These are phyloP conservation scores for Trypanosoma melophagium DNA, from an alignment of 208 protist species.

Conservation along the genomic window DNA sequence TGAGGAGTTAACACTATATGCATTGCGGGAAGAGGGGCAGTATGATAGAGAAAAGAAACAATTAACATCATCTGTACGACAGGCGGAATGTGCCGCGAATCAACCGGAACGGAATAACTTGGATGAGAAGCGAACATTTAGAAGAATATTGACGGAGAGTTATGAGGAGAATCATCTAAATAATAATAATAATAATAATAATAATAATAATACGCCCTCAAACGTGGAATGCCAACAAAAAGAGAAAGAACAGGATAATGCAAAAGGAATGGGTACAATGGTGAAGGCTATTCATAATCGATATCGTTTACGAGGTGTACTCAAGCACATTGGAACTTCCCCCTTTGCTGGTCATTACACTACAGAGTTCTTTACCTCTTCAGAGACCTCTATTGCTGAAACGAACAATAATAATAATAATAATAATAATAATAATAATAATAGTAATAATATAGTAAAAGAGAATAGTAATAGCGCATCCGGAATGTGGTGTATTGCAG, in stretches of 20 bases:
- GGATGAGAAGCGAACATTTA: background rate
- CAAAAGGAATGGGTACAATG: conserved; percentile 1
- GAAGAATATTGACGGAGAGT: conserved; percentile 12
- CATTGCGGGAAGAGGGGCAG: conserved; percentile 28
- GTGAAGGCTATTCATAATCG: conserved; percentile 31
- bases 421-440: background rate
- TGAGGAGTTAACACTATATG: conserved; percentile 30
- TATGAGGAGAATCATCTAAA: too few relatives aligned
- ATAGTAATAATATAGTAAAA: background rate
- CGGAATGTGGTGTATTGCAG: conserved; percentile 45
- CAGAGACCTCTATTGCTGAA: background rate
- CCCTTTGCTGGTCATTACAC: conserved; percentile 70
- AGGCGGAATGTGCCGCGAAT: conserved; percentile 8
- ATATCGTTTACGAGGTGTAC: conserved; percentile 49
- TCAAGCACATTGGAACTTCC: conserved; percentile 48
- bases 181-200: conserved; percentile 3
- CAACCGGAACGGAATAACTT: background rate
- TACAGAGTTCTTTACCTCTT: conserved; percentile 41
- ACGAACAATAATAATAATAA: too few relatives aligned
- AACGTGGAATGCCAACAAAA: conserved; percentile 2
- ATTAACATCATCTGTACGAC: conserved; percentile 18
- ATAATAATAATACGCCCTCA: background rate
- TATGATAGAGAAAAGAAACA: conserved; percentile 24
- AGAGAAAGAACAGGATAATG: conserved; percentile 7
- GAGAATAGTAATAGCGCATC: background rate